Conservation (phyloP, 2,329 filamentous ascomycete species). For the Colletotrichum lindemuthianum region DNA sequence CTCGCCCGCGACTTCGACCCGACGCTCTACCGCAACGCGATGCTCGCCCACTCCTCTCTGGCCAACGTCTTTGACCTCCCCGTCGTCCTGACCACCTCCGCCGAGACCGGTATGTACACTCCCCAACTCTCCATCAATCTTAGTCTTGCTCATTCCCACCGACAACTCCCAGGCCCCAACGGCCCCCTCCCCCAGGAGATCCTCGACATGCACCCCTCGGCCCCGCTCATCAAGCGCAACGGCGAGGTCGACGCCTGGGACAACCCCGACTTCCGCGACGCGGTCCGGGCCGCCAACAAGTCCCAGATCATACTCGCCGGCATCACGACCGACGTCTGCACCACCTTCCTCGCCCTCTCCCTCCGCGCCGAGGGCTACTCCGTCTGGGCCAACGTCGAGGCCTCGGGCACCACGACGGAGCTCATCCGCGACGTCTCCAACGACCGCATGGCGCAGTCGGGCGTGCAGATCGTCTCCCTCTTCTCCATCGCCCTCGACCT, state of each 20-base stretch:
- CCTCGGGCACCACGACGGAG: slow-evolving; percentile 71
- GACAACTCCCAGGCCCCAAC: slow-evolving; percentile 66
- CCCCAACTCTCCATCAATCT: neutral
- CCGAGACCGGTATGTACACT: slow-evolving; percentile 57
- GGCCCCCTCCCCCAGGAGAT: slow-evolving; percentile 77
- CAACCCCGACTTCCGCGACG: slow-evolving; percentile 73
- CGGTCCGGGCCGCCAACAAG: slow-evolving; percentile 71
- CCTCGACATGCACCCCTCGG: slow-evolving; percentile 71
- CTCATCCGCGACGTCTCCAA: slow-evolving; percentile 73
- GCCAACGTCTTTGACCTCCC: slow-evolving; percentile 75
- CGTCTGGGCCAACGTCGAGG: slow-evolving; percentile 79
- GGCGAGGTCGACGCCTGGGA: slow-evolving; percentile 85
- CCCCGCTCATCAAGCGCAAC: slow-evolving; percentile 72
- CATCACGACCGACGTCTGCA: slow-evolving; percentile 81
- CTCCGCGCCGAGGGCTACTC: slow-evolving; percentile 76
- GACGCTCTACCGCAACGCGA: slow-evolving; percentile 72
- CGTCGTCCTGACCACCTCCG: slow-evolving; percentile 76
- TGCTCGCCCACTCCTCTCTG: slow-evolving; percentile 74
- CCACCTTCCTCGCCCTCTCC: slow-evolving; percentile 77
- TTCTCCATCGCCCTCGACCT: slow-evolving; percentile 74
- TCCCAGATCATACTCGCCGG: slow-evolving; percentile 78
- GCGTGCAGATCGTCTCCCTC: slow-evolving; percentile 70
- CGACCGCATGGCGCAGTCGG: slow-evolving; percentile 72
- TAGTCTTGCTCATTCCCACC: neutral
- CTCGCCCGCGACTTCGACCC: slow-evolving; percentile 73